phyloP scores from a whole-genome alignment of 1,284 basidiomycete species.

The Melampsora medusae region DNA sequence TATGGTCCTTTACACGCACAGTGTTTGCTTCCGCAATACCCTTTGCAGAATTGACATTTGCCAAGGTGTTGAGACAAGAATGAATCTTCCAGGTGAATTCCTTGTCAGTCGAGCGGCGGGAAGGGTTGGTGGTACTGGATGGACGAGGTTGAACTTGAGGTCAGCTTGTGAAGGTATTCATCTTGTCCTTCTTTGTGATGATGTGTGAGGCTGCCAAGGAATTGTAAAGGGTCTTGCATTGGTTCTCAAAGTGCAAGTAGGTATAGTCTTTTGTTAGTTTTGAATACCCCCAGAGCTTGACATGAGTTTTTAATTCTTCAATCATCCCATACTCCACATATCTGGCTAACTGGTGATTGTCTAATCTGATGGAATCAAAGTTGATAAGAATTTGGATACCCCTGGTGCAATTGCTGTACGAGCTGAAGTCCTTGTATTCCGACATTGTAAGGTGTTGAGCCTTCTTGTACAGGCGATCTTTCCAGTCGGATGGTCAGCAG shows the following conservation, averaged over 20 bases:
- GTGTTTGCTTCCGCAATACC: too few species aligned
- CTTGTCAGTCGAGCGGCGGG: not conserved
- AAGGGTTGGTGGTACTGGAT: too few species aligned
- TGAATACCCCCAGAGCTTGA: not conserved
- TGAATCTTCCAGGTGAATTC: slow-evolving; percentile 1
- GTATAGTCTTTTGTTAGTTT: not conserved
- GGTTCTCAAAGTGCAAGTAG: not conserved
- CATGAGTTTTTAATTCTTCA: not conserved
- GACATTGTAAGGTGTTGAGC: not conserved
- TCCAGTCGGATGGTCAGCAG: not conserved
- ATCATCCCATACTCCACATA: not conserved
- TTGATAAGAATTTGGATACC: slow-evolving; percentile 10
- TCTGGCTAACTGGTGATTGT: not conserved
- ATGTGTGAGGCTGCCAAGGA: too few species aligned
- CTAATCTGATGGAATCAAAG: not conserved
- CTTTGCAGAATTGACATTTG: not conserved
- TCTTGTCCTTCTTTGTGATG: too few species aligned
- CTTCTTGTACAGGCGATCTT: not conserved
- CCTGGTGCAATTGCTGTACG: not conserved
- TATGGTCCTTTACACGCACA: too few species aligned
- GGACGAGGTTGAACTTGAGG: too few species aligned
- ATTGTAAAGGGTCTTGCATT: too few species aligned
- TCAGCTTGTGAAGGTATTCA: too few species aligned
- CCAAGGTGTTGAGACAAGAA: not conserved
- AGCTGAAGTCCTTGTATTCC: not conserved